Evolutionary conservation across 352 stramenopile species (phyloP), one percentile per base, ranked within the genome.

Genomic region (Pythium sp.): DNA sequence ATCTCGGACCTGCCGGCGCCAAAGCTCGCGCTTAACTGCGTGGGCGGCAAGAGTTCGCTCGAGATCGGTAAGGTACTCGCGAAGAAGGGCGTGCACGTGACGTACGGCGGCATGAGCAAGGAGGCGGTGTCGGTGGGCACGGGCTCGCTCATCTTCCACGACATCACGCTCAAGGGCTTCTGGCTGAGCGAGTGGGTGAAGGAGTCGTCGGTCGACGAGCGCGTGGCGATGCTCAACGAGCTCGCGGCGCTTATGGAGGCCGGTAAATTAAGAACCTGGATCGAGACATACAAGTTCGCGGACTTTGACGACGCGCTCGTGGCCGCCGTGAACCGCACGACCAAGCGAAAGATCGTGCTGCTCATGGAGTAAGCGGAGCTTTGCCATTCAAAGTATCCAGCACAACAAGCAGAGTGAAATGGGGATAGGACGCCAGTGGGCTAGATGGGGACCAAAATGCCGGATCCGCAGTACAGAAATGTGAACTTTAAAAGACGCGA

Each of bases 91-190:
- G 81, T 90, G 38, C 81, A 87, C 67, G 84, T 94, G 68, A 93
- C 86, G 49, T 94, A 93, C 76, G 86, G 84, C 63, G 84, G 86
- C 70, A 90, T 92, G 83, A 72, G 81, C 78, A 92, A 91, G 76
- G 76, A 93, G 66, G 65, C 84, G 36, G 84, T 93, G 53, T 67
- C 73, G 26, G 79, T 88, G 30, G 82, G 84, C 72, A 92, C 86
- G 51, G 79, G 77, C 47, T 80, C 85, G 73, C 83, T 94, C 67
- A 86, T 94, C 71, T 94, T 94, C 80, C 75, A 94, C 74, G 84
- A 93, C 77, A 96, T 97, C 58, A 89, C 84, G 74, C 84, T 96
- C 65, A 89, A 88, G 70, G 91, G 80, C 63, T 95, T 94, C 65
- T 97, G 90, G 80, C 80, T 95, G 58, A 92, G 86, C 73, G 78